Conservation (phyloP, 441 rosid species). For the Pelargonium australe region DNA sequence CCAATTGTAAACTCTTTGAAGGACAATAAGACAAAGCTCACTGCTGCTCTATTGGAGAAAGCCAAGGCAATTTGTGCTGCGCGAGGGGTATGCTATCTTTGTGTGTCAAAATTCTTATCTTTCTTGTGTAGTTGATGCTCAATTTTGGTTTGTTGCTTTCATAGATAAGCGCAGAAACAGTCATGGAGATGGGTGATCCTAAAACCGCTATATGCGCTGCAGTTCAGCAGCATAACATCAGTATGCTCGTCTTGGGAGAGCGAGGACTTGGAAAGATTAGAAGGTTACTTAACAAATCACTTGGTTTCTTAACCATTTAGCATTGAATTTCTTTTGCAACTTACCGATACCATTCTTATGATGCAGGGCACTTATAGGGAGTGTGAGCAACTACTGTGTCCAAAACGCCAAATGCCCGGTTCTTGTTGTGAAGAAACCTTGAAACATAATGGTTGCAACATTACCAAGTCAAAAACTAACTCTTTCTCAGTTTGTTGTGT, state of each 20-base stretch:
- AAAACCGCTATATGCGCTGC: conserved; percentile 19
- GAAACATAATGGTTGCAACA: too few relatives aligned
- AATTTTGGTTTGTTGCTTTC: not conserved
- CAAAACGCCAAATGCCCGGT: conserved; percentile 35
- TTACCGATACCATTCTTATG: too few relatives aligned
- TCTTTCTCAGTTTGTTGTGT: too few relatives aligned
- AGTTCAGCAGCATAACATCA: conserved; percentile 13
- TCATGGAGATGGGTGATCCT: conserved; percentile 20
- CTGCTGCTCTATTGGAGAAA: conserved; percentile 19
- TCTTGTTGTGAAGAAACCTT: conserved; percentile 27
- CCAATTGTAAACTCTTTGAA: conserved; percentile 4
- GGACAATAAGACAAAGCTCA: conserved; percentile 23
- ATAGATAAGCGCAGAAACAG: conserved; percentile 20
- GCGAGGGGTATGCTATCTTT: conserved; percentile 16
- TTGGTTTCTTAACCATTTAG: too few relatives aligned
- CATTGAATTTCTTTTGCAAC: too few relatives aligned
- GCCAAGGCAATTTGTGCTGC: conserved; percentile 21
- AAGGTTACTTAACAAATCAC: too few relatives aligned
- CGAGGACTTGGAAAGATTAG: conserved; percentile 17
- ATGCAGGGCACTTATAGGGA: conserved; percentile 24
- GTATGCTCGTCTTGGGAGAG: conserved; percentile 21
- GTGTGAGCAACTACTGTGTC: conserved; percentile 29
- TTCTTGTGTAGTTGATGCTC: too few relatives aligned
- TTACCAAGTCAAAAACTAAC: too few relatives aligned
- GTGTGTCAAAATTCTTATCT: not conserved